Conservation (phyloP, 164 flowering plant species). For the Buxus sempervirens region DNA sequence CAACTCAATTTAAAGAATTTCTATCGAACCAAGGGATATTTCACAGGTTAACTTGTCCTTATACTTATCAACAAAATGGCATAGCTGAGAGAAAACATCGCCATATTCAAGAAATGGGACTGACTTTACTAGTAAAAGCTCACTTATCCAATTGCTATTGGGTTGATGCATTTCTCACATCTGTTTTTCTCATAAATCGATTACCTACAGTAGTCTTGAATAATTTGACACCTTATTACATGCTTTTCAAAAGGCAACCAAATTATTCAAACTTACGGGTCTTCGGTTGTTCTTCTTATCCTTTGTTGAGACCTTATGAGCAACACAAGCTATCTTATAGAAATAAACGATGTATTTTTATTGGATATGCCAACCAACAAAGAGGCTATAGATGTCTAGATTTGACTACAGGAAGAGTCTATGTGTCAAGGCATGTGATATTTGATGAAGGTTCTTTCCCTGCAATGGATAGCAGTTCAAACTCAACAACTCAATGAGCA, state of each 20-base stretch:
- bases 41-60: no score
- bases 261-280: neutral
- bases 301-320: conserved; percentile 1
- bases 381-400: no score
- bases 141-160: conserved; percentile 2
- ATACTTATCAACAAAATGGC: neutral
- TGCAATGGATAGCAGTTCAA: neutral
- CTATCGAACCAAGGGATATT: no score
- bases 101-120: conserved; percentile 4
- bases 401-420: neutral
- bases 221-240: neutral
- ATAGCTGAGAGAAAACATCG: neutral
- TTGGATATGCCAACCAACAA: neutral
- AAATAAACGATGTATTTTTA: neutral
- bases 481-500: neutral
- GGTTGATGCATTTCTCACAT: neutral
- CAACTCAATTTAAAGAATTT: conserved; percentile 2
- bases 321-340: neutral
- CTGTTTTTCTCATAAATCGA: no score
- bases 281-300: conserved; percentile 5
- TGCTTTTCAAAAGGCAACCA: neutral
- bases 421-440: neutral
- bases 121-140: conserved; percentile 6
- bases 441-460: neutral
- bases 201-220: neutral